Conservation (phyloP, 345 rosid genomes). For the Trapa incisa region DNA sequence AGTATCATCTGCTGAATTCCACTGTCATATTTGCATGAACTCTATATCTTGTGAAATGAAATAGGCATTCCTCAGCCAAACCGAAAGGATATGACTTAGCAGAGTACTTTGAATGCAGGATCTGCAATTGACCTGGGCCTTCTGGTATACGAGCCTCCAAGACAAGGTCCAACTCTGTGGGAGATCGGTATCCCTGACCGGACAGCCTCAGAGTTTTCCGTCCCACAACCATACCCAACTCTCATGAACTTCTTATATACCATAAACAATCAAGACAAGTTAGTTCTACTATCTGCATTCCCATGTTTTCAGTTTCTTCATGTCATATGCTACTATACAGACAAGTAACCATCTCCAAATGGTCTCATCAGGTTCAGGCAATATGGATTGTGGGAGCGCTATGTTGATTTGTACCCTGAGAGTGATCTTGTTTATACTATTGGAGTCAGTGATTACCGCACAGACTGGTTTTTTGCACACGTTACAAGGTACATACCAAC, state of each 20-base stretch:
- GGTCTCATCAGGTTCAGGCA: conserved; percentile 46
- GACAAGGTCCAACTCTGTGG: conserved; percentile 73
- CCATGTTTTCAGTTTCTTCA: neutral
- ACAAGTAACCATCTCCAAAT: neutral
- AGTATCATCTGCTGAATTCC: neutral
- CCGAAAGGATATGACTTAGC: neutral
- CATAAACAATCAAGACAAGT: conserved; percentile 23
- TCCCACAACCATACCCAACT: conserved; percentile 51
- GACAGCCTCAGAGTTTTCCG: conserved; percentile 52
- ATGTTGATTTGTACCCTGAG: conserved; percentile 38
- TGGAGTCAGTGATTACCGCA: conserved; percentile 30
- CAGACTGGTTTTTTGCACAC: conserved; percentile 79
- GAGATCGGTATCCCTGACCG: conserved; percentile 83
- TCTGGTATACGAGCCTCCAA: conserved; percentile 46
- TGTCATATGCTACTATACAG: neutral
- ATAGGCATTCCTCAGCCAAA: neutral
- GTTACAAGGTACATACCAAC: conserved; percentile 38
- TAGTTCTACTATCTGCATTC: conserved; percentile 2
- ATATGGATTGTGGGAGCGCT: conserved; percentile 66
- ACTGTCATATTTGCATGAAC: neutral
- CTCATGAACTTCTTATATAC: conserved; percentile 32
- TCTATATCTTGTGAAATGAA: too few species aligned
- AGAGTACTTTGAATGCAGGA: conserved; percentile 27
- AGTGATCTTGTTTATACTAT: conserved; percentile 37
- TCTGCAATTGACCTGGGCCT: conserved; percentile 24